Percentiles rank a stretch among this genome's conserved stretches.
Conservation (phyloP, 768 basidiomycete species). For the Neoboletus magnificus region DNA sequence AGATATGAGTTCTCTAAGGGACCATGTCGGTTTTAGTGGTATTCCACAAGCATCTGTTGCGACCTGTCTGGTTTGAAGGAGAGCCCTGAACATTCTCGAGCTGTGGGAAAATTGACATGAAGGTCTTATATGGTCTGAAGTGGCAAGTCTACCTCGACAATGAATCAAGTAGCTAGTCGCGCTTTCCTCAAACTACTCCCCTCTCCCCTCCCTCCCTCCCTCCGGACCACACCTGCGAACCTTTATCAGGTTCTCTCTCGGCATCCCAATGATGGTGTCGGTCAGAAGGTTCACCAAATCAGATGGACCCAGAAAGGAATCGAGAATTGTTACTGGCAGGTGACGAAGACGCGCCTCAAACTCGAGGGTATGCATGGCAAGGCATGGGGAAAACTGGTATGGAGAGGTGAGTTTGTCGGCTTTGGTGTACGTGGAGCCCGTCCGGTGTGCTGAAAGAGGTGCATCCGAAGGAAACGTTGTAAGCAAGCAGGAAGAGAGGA, state of each 20-base stretch:
- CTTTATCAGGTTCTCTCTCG: slow-evolving; percentile 73
- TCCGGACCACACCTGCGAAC: slow-evolving; percentile 55
- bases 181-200: slow-evolving; percentile 59
- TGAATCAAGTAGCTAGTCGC: slow-evolving; percentile 26
- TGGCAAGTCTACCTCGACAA: not conserved
- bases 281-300: slow-evolving; percentile 64
- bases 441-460: slow-evolving; percentile 10
- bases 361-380: slow-evolving; percentile 72
- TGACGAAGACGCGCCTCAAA: slow-evolving; percentile 72
- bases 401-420: slow-evolving; percentile 58
- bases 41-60: slow-evolving; percentile 59
- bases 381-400: slow-evolving; percentile 77
- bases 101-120: slow-evolving; percentile 12
- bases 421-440: not conserved
- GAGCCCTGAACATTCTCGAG: not conserved
- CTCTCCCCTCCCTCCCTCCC: slow-evolving; percentile 53
- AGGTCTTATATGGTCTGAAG: not conserved
- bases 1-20: slow-evolving; percentile 69
- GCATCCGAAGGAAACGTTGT: slow-evolving; percentile 50
- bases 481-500: slow-evolving; percentile 58
- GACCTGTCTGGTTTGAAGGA: slow-evolving; percentile 9
- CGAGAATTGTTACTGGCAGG: slow-evolving; percentile 65
- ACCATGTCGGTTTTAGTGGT: slow-evolving; percentile 72
- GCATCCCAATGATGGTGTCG: slow-evolving; percentile 63
- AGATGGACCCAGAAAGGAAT: slow-evolving; percentile 74